Base-by-base conservation (phyloP, 805 yeast genomes). In the Kazachstania bromeliacearum region DNA sequence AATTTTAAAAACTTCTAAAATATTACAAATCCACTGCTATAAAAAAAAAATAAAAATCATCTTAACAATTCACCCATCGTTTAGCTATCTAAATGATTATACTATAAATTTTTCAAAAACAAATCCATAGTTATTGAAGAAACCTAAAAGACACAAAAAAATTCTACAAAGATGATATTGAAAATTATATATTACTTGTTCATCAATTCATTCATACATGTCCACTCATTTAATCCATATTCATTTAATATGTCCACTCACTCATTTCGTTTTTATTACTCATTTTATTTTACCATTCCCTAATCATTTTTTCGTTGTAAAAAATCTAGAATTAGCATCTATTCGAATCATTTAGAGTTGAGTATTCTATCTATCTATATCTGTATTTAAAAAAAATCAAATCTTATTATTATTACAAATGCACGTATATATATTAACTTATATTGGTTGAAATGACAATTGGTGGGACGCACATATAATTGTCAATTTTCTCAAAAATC, bases 161-260 rank as follows among this genome's bases (percentile, higher is more conserved):
- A n/a, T n/a, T n/a, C n/a, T n/a, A n/a, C n/a, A n/a, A n/a, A n/a
- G n/a, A n/a, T n/a, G n/a, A n/a, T n/a, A n/a, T n/a, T n/a, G n/a
- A n/a, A n/a, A n/a, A n/a, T n/a, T n/a, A 22, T 22, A 22, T 22
- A 22, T 22, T 22, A 22, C 25, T 22, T 12, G 12, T 22, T 22
- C 12, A 22, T 22, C 12, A 22, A 8, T 12, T 22, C 34, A 22
- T 23, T 33, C 14, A 19, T 31, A 31, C 20, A 27, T 36, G 26
- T 36, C 27, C 36, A 20, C 29, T 32, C 34, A n/a, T 28, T 32
- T 25, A 32, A 20, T 24, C 25, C 25, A 33, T 33, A 33, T 33
- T 33, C 36, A 15, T 31, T 33, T 31, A 25, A 27, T 20, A 30
- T 29, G 26, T 30, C 34, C 38, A 31, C 27, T 34, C 38, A 22